These are phyloP conservation scores for Yamadazyma kanchanaburiensis DNA, from an alignment of 1,139 yeast genomes.

Conservation along the genomic window DNA sequence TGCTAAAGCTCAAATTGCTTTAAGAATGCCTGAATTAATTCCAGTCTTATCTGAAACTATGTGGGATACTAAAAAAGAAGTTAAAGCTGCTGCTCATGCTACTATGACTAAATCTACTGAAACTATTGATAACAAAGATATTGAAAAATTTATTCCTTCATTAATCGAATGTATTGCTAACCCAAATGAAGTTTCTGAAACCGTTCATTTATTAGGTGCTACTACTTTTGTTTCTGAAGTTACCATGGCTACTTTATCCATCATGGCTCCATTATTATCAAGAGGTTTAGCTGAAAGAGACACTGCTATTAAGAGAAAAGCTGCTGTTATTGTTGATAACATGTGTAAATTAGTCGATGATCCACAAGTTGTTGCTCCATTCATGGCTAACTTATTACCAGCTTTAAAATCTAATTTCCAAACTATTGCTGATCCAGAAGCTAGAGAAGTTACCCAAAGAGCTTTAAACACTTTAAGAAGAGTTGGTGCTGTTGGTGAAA, in stretches of 20 bases:
- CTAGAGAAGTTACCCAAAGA: slow-evolving; percentile 96
- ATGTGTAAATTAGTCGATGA: slow-evolving; percentile 99
- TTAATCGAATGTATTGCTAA: slow-evolving; percentile 95
- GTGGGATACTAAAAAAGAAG: slow-evolving; percentile 99
- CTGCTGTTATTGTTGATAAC: slow-evolving; percentile 99
- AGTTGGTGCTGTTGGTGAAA: slow-evolving; percentile 94
- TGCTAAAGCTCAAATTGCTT: slow-evolving; percentile 93
- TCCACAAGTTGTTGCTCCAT: slow-evolving; percentile 99
- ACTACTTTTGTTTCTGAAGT: slow-evolving; percentile 99
- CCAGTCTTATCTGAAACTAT: slow-evolving; percentile 98
- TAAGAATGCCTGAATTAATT: slow-evolving; percentile 98
- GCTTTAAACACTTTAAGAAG: slow-evolving; percentile 96
- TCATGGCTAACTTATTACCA: slow-evolving; percentile 92
- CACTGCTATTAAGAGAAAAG: slow-evolving; percentile 98
- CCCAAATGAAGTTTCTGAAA: slow-evolving; percentile 97
- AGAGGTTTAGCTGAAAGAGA: slow-evolving; percentile 99
- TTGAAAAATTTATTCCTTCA: slow-evolving; percentile 97
- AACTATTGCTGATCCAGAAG: slow-evolving; percentile 99
- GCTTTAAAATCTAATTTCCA: slow-evolving; percentile 90
- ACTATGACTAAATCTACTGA: slow-evolving; percentile 96
- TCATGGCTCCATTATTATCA: slow-evolving; percentile 97
- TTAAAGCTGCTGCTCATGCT: slow-evolving; percentile 92
- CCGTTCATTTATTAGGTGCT: slow-evolving; percentile 98
- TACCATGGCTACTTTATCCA: slow-evolving; percentile 98
- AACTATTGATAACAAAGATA: slow-evolving; percentile 99